Base-by-base conservation (phyloP, 208 protist species). In the Acanthamoeba culbertsoni region DNA sequence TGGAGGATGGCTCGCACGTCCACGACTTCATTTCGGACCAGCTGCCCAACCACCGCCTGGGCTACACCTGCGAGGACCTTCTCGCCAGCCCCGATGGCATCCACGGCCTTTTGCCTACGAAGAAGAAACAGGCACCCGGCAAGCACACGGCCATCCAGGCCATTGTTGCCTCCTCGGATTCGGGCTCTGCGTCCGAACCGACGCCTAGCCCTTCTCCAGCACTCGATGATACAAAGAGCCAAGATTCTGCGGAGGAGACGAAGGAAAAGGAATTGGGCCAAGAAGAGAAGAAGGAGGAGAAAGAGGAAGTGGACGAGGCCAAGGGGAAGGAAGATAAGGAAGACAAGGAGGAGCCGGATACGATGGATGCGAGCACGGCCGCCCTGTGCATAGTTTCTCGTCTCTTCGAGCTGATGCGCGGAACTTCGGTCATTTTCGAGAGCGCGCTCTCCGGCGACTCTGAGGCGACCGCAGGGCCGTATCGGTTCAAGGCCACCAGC, bases 1-100 rank as follows among this genome's bases (percentile, higher is more conserved):
- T 92, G 23, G 59, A 33, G 55, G 86, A 92, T 53, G 86, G 86
- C 12, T 26, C 86, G 16, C 86, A 92, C 45, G 48, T 77, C 4
- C 37, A 77, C n/a, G 86, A 92, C 62, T 92, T 55, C 59, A 46
- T 77, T 28, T 57, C 86, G 16, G 42, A 92, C 37, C 59, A 18
- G 59, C 26, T 65, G 59, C 59, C 59, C 8, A 31, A 31, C 16
- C 7, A 37, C 20, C 43, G 23, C 2, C 71, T 82, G 14, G 79
- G 79, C 51, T 89, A 48, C 45, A 35, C 79, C 3, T 20, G 31
- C 42, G 43, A 92, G 14, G 62, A 92, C 40, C n/a, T 79, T 4
- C 35, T 92, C 37, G 23, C 45, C 20, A 28, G n/a, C 26, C 63
- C 86, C 0, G 59, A 71, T 16, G 48, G 20, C 16, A 82, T 92